Evolutionary conservation across 768 basidiomycete genomes (phyloP).

Genomic region (Suillus lakei): DNA sequence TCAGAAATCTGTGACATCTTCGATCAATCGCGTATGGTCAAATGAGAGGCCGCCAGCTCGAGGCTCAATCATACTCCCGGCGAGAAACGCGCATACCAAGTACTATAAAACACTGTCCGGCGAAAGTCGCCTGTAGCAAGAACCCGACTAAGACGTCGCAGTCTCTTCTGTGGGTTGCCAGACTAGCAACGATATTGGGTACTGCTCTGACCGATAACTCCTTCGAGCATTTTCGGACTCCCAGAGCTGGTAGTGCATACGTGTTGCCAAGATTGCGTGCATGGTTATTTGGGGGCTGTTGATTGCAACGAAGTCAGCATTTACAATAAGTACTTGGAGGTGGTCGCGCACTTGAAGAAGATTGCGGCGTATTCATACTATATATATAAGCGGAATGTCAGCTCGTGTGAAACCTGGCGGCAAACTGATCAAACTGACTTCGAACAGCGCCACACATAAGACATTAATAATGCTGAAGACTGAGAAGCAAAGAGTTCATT

Average conservation of each 20-base stretch:
- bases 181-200: neutral
- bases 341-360: neutral
- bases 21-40: neutral
- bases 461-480: neutral
- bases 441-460: neutral
- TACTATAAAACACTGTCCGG: neutral
- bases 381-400: neutral
- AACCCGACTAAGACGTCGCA: neutral
- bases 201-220: neutral
- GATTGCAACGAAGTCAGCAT: neutral
- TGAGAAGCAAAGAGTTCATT: neutral
- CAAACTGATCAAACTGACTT: neutral
- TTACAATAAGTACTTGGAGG: neutral
- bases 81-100: neutral
- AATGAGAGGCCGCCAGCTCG: neutral
- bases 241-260: neutral
- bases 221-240: neutral
- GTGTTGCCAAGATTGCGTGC: neutral
- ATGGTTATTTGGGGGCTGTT: neutral
- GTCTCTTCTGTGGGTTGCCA: neutral
- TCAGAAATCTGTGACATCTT: neutral
- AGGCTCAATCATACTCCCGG: neutral
- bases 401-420: neutral
- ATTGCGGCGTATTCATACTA: neutral
- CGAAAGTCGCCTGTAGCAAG: neutral